Conservation (phyloP, 768 basidiomycete genomes). For the Suillus americanus region DNA sequence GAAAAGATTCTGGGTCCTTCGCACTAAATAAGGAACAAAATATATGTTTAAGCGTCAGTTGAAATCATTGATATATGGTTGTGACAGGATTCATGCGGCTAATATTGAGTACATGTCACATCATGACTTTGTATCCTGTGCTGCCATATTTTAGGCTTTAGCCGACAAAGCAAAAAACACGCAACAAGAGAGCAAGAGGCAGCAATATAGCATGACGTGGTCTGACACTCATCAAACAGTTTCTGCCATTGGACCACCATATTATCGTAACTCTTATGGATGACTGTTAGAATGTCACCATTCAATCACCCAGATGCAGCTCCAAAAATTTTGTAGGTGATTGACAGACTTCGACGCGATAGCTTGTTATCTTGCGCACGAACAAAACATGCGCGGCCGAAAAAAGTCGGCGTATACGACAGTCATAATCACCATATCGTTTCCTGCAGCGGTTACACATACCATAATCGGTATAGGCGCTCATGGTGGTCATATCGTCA, state of each 20-base stretch:
- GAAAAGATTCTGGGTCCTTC: too few species aligned
- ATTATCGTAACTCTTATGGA: background rate
- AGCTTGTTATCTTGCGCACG: background rate
- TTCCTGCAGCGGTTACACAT: background rate
- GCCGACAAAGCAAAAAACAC: too few species aligned
- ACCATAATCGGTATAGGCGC: background rate
- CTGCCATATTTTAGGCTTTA: too few species aligned
- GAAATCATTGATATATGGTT: too few species aligned
- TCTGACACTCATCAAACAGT: background rate
- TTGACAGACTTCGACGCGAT: background rate
- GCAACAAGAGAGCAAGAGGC: too few species aligned
- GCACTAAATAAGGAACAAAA: too few species aligned
- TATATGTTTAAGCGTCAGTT: too few species aligned
- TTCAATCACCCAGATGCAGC: background rate
- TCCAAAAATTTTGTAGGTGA: background rate
- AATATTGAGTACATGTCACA: too few species aligned
- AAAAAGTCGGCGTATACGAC: background rate
- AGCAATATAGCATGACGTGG: too few species aligned
- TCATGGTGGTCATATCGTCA: background rate
- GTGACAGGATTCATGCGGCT: too few species aligned
- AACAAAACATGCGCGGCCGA: background rate
- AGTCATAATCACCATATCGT: background rate
- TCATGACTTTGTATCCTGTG: too few species aligned
- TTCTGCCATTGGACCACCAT: background rate
- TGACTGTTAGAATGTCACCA: background rate